phyloP scores from a whole-genome alignment of 2,329 filamentous ascomycete species.

The Fonsecaea nubica region DNA sequence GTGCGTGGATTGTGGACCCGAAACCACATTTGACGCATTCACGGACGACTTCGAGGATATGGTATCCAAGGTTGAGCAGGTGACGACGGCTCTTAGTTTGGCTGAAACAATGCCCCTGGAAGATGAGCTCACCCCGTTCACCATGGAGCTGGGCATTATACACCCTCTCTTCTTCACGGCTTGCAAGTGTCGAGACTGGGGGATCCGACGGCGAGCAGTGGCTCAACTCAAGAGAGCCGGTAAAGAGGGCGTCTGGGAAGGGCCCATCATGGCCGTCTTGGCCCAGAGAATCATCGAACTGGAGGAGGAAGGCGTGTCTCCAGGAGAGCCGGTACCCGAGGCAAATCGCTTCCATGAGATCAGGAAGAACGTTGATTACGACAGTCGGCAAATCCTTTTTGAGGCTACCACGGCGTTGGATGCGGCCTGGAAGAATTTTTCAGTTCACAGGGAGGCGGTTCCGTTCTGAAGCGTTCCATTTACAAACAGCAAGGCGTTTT shows the following conservation, averaged over 20 bases:
- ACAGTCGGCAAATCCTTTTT: conserved; percentile 34
- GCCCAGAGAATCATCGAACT: conserved; percentile 40
- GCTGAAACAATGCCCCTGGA: conserved; percentile 34
- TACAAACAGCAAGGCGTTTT: conserved; percentile 21
- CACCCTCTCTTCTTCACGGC: conserved; percentile 45
- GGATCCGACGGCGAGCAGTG: conserved; percentile 42
- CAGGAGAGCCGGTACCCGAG: conserved; percentile 37
- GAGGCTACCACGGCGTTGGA: conserved; percentile 38
- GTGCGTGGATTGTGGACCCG: conserved; percentile 39
- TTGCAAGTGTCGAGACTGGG: conserved; percentile 42
- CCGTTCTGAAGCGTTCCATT: conserved; percentile 34
- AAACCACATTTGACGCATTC: conserved; percentile 39
- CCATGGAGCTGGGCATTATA: conserved; percentile 45
- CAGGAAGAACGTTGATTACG: conserved; percentile 41
- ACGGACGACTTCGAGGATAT: conserved; percentile 40
- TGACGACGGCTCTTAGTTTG: conserved; percentile 36
- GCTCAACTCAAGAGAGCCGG: conserved; percentile 43
- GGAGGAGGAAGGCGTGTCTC: conserved; percentile 39
- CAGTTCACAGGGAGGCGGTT: conserved; percentile 34
- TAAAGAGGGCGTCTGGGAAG: conserved; percentile 48
- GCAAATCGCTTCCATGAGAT: conserved; percentile 40
- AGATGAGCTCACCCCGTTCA: conserved; percentile 38
- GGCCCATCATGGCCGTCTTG: conserved; percentile 44
- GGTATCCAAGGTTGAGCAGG: conserved; percentile 38
- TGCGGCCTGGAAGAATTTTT: conserved; percentile 36